Evolutionary conservation across 2,329 filamentous ascomycete genomes (phyloP).

Genomic region (Clarireedia hainanense): DNA sequence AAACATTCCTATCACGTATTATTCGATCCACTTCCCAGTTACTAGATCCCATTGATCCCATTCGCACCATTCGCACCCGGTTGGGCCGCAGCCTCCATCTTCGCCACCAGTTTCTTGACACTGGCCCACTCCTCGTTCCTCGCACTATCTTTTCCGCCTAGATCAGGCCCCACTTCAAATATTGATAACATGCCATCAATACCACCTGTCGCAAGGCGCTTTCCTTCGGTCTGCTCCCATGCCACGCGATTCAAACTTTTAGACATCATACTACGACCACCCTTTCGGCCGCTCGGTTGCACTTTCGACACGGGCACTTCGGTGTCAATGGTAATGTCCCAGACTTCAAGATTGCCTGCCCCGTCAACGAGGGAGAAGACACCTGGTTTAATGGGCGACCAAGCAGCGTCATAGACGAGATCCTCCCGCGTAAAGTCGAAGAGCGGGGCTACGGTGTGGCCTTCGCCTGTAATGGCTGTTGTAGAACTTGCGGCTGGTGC

Average conservation of each 20-base stretch:
- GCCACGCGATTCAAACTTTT: constrained; percentile 89
- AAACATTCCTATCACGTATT: not conserved
- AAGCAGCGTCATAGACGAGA: constrained; percentile 90
- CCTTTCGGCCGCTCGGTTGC: constrained; percentile 58
- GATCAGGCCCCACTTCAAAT: constrained; percentile 78
- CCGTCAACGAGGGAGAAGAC: constrained; percentile 95
- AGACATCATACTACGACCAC: constrained; percentile 61
- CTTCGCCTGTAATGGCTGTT: constrained; percentile 36
- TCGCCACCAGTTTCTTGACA: constrained; percentile 81
- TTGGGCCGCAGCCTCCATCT: constrained; percentile 49
- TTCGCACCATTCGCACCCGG: constrained; percentile 16
- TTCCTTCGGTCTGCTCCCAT: constrained; percentile 88
- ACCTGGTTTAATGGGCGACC: constrained; percentile 89
- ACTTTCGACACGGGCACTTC: constrained; percentile 85
- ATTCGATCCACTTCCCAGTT: not conserved
- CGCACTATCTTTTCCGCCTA: constrained; percentile 77
- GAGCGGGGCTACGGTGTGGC: constrained; percentile 59
- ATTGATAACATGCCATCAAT: constrained; percentile 86
- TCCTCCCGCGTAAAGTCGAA: constrained; percentile 92
- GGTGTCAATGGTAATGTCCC: constrained; percentile 87
- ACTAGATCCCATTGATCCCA: constrained; percentile 11
- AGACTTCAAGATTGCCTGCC: constrained; percentile 83
- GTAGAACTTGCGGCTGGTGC: constrained; percentile 67
- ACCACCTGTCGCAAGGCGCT: constrained; percentile 79
- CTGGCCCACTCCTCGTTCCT: constrained; percentile 87